A percentile compares a stretch with the other conserved stretches of the same genome.
Conservation (phyloP, 345 rosid genomes). For the Lepidium aucheri region DNA sequence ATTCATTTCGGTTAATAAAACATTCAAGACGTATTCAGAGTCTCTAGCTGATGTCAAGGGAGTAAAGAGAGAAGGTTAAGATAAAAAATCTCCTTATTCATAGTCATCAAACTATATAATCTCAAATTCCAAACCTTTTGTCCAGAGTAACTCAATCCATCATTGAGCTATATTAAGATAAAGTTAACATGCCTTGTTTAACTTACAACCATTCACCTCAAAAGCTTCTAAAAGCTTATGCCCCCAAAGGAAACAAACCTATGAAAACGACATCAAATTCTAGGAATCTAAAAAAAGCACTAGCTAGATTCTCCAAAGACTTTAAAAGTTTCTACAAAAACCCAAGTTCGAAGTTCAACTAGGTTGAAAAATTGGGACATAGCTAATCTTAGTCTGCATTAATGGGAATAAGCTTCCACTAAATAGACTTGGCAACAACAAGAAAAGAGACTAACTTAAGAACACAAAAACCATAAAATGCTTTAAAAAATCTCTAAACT, state of each 20-base stretch:
- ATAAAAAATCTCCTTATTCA: neutral
- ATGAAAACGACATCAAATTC: slow-evolving; percentile 7
- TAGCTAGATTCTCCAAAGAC: neutral
- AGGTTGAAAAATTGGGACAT: slow-evolving; percentile 5
- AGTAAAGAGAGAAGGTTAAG: neutral
- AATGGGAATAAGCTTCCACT: neutral
- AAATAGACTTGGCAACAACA: neutral
- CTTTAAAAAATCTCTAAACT: too few species aligned
- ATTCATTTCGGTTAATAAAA: neutral
- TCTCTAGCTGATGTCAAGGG: neutral
- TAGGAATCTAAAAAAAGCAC: neutral
- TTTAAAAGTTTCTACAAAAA: neutral
- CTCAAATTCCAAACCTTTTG: neutral
- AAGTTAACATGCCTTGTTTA: neutral
- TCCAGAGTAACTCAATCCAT: neutral
- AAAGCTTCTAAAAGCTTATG: neutral
- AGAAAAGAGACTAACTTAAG: neutral
- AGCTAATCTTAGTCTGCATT: neutral
- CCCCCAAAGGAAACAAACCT: neutral
- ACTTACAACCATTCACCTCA: neutral
- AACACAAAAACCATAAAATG: neutral
- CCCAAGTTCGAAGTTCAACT: neutral
- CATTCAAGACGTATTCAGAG: neutral
- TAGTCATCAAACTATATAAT: neutral
- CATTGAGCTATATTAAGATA: neutral